Percentiles rank a stretch among this genome's conserved stretches.
phyloP scores from a whole-genome alignment of 1,139 yeast genomes.

The Candida sp. region DNA sequence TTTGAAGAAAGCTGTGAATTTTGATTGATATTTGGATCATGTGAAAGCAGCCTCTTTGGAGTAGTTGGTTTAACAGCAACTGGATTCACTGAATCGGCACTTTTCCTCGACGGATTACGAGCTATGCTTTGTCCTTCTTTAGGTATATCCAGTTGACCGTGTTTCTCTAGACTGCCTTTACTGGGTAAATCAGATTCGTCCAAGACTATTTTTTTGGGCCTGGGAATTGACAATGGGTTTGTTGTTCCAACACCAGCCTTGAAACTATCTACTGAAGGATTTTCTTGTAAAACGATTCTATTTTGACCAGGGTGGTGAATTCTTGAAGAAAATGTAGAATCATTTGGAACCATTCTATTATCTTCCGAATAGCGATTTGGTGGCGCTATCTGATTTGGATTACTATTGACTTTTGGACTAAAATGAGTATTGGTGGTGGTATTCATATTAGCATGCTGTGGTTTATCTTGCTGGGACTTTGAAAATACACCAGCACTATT shows the following conservation, averaged over 20 bases:
- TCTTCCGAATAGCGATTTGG: background rate
- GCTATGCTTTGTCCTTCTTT: background rate
- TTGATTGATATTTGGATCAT: slow-evolving; percentile 4
- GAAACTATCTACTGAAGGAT: background rate
- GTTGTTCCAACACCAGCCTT: background rate
- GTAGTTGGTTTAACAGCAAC: slow-evolving; percentile 4
- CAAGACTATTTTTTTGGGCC: background rate
- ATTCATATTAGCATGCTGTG: no score
- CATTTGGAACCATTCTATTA: background rate
- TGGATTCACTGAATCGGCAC: slow-evolving; percentile 3
- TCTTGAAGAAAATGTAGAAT: background rate
- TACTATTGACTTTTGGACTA: no score
- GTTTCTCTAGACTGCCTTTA: background rate
- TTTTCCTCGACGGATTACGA: background rate
- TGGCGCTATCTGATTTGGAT: no score
- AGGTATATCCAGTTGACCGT: background rate
- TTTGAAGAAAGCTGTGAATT: background rate
- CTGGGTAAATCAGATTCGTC: background rate
- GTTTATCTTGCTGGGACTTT: no score
- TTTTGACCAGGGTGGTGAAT: background rate
- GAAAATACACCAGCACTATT: no score
- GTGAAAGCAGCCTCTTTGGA: slow-evolving; percentile 12
- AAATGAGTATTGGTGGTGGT: no score
- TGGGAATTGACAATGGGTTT: background rate
- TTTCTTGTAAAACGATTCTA: background rate